phyloP scores from a whole-genome alignment of 2,329 filamentous ascomycete species.

The Pseudogymnoascus sp. region DNA sequence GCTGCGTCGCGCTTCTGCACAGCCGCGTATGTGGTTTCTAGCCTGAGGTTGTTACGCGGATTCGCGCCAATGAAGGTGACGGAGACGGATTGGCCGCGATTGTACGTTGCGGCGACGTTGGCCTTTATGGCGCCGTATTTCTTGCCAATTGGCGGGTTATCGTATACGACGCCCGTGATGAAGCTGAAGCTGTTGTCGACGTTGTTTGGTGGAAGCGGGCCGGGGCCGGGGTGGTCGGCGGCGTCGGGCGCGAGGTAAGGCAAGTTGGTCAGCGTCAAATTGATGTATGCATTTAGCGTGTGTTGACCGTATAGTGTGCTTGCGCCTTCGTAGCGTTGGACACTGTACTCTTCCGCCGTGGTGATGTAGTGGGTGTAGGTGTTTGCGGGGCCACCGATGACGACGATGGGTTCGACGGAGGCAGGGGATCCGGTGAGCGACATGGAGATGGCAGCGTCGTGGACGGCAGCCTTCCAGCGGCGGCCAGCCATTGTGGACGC shows the following conservation, averaged over 20 bases:
- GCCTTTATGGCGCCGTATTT: slow-evolving; percentile 59
- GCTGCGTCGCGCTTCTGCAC: slow-evolving; percentile 53
- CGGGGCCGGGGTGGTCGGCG: slow-evolving; percentile 34
- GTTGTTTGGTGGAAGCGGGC: slow-evolving; percentile 72
- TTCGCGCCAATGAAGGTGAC: slow-evolving; percentile 78
- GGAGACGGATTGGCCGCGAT: slow-evolving; percentile 51
- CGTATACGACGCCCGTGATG: slow-evolving; percentile 69
- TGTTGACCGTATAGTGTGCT: slow-evolving; percentile 80
- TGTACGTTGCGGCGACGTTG: slow-evolving; percentile 46
- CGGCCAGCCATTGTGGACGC: slow-evolving; percentile 88
- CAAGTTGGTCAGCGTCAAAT: slow-evolving; percentile 67
- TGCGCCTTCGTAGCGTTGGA: slow-evolving; percentile 92
- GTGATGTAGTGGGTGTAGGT: slow-evolving; percentile 74
- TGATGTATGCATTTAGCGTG: slow-evolving; percentile 79
- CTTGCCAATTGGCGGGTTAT: slow-evolving; percentile 56
- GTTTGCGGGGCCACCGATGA: slow-evolving; percentile 82
- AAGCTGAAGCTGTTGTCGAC: slow-evolving; percentile 66
- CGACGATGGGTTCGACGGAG: slow-evolving; percentile 58
- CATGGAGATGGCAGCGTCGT: slow-evolving; percentile 40
- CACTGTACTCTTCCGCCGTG: slow-evolving; percentile 68
- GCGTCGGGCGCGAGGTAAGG: slow-evolving; percentile 50
- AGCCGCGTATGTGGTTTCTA: slow-evolving; percentile 68
- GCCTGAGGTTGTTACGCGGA: slow-evolving; percentile 75
- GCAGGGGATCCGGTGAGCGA: slow-evolving; percentile 20
- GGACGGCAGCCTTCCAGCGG: slow-evolving; percentile 69